Conservation (phyloP, 2,329 filamentous ascomycete species). For the Curvularia lunata region DNA sequence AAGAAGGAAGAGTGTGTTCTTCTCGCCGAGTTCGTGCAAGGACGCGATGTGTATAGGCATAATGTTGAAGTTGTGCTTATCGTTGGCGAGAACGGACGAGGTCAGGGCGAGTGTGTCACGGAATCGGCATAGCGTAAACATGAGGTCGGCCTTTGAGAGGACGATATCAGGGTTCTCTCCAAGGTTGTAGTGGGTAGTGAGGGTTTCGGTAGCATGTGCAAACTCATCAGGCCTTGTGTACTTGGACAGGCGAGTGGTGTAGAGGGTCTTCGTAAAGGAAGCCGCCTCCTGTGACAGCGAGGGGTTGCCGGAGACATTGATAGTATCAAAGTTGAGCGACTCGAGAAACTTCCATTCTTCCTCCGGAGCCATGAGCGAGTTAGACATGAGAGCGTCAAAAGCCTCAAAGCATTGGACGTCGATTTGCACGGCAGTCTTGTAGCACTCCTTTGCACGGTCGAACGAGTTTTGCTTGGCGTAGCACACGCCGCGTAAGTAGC, state of each 20-base stretch:
- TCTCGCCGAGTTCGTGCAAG: constrained; percentile 83
- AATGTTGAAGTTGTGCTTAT: constrained; percentile 87
- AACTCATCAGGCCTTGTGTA: constrained; percentile 88
- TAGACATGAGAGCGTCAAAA: constrained; percentile 97
- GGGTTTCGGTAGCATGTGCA: constrained; percentile 82
- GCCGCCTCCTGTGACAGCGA: constrained; percentile 82
- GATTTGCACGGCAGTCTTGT: constrained; percentile 95
- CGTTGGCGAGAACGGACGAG: constrained; percentile 77
- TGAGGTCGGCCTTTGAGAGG: constrained; percentile 84
- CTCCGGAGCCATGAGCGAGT: constrained; percentile 85
- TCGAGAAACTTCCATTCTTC: constrained; percentile 92
- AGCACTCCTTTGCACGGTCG: constrained; percentile 95
- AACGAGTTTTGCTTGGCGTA: constrained; percentile 98
- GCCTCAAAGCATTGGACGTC: constrained; percentile 98
- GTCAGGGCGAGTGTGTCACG: constrained; percentile 85
- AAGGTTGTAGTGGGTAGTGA: constrained; percentile 93
- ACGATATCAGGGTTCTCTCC: constrained; percentile 86
- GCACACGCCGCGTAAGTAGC: constrained; percentile 89
- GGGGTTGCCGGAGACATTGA: constrained; percentile 69
- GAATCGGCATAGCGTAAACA: constrained; percentile 95
- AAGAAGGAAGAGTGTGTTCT: constrained; percentile 87
- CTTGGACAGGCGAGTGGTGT: constrained; percentile 93
- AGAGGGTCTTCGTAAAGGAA: constrained; percentile 93
- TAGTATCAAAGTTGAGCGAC: constrained; percentile 86
- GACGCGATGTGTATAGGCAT: constrained; percentile 93